Base-by-base conservation (phyloP, 352 stramenopile species). In the Blastocystis sp. region DNA sequence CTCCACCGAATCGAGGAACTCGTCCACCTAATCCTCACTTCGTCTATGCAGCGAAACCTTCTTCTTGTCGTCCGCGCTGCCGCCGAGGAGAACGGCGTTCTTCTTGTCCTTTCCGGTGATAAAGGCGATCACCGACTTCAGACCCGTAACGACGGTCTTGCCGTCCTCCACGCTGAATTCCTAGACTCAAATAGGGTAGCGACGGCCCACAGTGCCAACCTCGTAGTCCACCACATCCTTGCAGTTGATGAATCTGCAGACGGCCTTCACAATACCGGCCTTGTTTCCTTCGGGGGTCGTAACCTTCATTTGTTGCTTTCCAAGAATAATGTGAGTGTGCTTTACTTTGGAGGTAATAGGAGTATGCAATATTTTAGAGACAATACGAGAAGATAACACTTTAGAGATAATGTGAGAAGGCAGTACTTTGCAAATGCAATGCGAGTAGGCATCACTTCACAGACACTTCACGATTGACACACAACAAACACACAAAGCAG, bases 51-150 rank as follows among this genome's bases (percentile, higher is more conserved):
- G 10, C 6, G n/a, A 68, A 11, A 84, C 74, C 11, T 59, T 24
- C 74, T 84, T 40, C 74, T 84, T 84, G 57, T 84, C 74, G 17
- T 54, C 74, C 21, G 74, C 54, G 69, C 74, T 69, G 68, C 74
- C 74, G 45, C 74, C 74, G 24, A 84, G 74, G 19, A 84, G 61
- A 40, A 63, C 34, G 17, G 74, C 74, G 7, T 54, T 84, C 45
- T 84, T 84, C 52, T 84, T 84, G 42, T 84, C 74, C 74, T 84
- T 84, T 68, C 45, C 48, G 19, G 57, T 64, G n/a, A 84, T 45
- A n/a, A 59, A 54, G 52, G 45, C 52, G 69, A 84, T 62, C 45
- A 84, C 74, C 17, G 59, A 54, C 45, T 84, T 84, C 57, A 84
- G 38, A 2, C 74, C 74, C 14, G 52, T 70, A 34, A 69, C 74